These are phyloP conservation scores for Lasiodiplodia sp. DNA, from an alignment of 2,329 filamentous ascomycete genomes.

Conservation along the genomic window DNA sequence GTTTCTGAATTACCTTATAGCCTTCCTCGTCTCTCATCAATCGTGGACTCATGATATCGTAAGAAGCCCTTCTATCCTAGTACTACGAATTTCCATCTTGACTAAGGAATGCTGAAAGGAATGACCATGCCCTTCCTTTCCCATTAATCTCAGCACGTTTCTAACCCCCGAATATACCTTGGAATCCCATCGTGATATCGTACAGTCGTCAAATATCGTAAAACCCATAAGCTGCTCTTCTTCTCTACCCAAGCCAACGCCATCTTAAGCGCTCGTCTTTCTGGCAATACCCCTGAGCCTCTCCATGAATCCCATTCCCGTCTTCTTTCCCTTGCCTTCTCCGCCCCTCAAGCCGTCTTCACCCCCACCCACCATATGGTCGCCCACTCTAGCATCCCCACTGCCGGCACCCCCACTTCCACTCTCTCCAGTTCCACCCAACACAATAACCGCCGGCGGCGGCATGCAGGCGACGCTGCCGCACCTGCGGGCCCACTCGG, in stretches of 20 bases:
- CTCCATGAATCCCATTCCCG: slow-evolving; percentile 39
- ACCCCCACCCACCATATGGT: slow-evolving; percentile 8
- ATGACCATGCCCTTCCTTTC: not conserved
- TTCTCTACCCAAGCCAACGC: not conserved
- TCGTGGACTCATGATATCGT: not conserved
- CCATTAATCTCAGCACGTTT: not conserved
- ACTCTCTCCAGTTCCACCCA: not conserved
- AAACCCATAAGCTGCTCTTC: not conserved
- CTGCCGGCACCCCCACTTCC: not conserved
- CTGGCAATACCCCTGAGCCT: slow-evolving; percentile 41
- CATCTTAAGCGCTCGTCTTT: slow-evolving; percentile 20
- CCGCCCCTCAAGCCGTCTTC: not conserved
- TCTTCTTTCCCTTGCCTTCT: slow-evolving; percentile 34
- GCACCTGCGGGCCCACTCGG: slow-evolving; percentile 9
- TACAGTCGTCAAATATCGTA: not conserved
- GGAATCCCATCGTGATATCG: not conserved
- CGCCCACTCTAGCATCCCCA: not conserved
- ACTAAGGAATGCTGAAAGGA: not conserved
- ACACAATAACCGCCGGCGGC: not conserved
- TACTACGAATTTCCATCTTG: not conserved
- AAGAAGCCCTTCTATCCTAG: not conserved
- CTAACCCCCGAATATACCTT: not conserved
- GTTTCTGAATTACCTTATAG: not conserved
- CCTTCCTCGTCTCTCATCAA: not conserved
- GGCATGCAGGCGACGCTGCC: slow-evolving; percentile 17